phyloP scores from a whole-genome alignment of 176 grass and related monocot genomes.

The Juncus effusus region DNA sequence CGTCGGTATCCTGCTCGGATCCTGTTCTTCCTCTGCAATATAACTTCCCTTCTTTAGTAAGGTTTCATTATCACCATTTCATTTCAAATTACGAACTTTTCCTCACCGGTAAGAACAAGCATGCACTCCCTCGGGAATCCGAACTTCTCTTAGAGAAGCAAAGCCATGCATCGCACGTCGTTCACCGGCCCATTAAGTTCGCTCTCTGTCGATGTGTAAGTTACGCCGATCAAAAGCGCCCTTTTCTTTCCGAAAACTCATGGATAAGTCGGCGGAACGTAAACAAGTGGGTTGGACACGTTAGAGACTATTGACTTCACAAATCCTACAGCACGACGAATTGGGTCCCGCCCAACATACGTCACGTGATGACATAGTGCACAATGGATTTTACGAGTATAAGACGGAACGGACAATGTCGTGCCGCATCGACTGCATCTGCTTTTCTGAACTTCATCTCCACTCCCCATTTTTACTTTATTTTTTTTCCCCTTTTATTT shows the following conservation, averaged over 20 bases:
- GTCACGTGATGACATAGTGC: constrained; percentile 43
- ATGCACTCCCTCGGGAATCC: constrained; percentile 46
- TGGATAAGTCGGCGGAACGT: constrained; percentile 34
- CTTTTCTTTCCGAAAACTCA: constrained; percentile 46
- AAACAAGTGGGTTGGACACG: not conserved
- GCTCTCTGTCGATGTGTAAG: constrained; percentile 48
- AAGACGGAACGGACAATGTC: constrained; percentile 28
- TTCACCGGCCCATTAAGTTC: constrained; percentile 78
- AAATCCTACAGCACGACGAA: constrained; percentile 45
- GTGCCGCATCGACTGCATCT: constrained; percentile 47
- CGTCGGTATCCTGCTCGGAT: constrained; percentile 41
- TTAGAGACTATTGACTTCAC: constrained; percentile 44
- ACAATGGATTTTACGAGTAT: constrained; percentile 44
- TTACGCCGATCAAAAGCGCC: constrained; percentile 75
- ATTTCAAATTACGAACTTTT: not conserved
- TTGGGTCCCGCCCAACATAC: constrained; percentile 40
- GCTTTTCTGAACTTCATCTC: constrained; percentile 1
- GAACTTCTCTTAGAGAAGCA: constrained; percentile 49
- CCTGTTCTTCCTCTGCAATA: constrained; percentile 43
- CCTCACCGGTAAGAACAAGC: constrained; percentile 64
- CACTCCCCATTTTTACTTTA: constrained; percentile 40
- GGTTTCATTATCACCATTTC: no score
- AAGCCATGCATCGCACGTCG: constrained; percentile 62
- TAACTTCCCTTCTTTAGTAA: no score
- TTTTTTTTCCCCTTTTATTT: not conserved